A percentile compares a stretch with the other conserved stretches of the same genome.
These are phyloP conservation scores for Leptosphaerulina australis DNA, from an alignment of 2,329 filamentous ascomycete species.

Conservation along the genomic window DNA sequence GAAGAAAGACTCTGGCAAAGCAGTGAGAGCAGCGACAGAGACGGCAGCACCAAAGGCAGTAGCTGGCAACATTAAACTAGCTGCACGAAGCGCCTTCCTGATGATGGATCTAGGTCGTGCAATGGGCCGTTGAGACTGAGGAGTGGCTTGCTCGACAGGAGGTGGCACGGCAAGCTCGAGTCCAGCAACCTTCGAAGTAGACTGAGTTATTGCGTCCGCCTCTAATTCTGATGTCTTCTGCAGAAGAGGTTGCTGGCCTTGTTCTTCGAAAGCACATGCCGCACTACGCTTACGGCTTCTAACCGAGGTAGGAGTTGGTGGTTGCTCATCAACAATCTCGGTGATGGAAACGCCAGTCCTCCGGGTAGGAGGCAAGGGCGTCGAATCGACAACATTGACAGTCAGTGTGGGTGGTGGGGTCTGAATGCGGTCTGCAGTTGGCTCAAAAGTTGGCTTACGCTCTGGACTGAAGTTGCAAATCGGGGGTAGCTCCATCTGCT, in stretches of 20 bases:
- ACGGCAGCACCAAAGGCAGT: slow-evolving; percentile 23
- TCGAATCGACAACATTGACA: slow-evolving; percentile 12
- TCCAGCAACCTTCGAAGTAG: neutral
- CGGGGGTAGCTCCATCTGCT: neutral
- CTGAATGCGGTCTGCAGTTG: slow-evolving; percentile 22
- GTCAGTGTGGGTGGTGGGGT: slow-evolving; percentile 26
- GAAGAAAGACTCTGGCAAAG: slow-evolving; percentile 33
- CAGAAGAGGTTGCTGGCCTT: neutral
- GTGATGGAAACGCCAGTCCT: slow-evolving; percentile 41
- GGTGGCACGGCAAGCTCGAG: neutral
- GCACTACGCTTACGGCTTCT: slow-evolving; percentile 43
- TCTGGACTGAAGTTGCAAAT: neutral
- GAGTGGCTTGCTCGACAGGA: slow-evolving; percentile 1
- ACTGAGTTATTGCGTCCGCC: slow-evolving; percentile 5
- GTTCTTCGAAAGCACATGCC: slow-evolving; percentile 19
- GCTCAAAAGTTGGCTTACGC: neutral
- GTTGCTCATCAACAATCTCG: slow-evolving; percentile 32
- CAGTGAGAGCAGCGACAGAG: slow-evolving; percentile 29
- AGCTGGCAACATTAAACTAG: slow-evolving; percentile 22
- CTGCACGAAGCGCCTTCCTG: slow-evolving; percentile 20
- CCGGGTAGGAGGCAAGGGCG: slow-evolving; percentile 24
- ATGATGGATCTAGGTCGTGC: slow-evolving; percentile 26
- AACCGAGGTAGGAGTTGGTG: slow-evolving; percentile 38
- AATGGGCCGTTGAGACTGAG: slow-evolving; percentile 5
- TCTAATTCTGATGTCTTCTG: slow-evolving; percentile 14